Conservation (phyloP, 441 rosid species). For the Sinapis alba region DNA sequence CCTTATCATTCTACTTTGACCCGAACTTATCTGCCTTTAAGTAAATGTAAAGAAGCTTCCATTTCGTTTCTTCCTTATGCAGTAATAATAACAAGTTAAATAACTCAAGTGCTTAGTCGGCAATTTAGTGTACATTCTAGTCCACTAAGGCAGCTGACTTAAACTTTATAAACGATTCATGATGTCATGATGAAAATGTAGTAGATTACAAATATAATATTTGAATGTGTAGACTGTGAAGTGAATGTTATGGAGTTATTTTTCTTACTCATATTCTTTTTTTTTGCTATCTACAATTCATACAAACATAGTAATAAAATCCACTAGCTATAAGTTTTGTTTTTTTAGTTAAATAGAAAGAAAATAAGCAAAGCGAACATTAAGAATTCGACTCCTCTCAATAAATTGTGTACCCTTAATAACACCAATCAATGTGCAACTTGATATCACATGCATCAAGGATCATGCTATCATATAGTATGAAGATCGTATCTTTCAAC, state of each 20-base stretch:
- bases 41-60: conserved; percentile 32
- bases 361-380: conserved; percentile 26
- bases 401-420: conserved; percentile 35
- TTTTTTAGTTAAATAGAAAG: background rate
- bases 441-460: conserved; percentile 39
- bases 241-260: background rate
- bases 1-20: conserved; percentile 23
- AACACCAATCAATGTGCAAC: conserved; percentile 36
- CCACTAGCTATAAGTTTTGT: background rate
- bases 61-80: background rate
- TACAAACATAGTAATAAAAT: background rate
- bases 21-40: conserved; percentile 5
- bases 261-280: background rate
- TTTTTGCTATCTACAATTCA: background rate
- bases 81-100: background rate
- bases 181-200: background rate
- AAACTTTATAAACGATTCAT: background rate
- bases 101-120: background rate
- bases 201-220: background rate
- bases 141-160: background rate
- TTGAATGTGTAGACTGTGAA: background rate
- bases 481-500: conserved; percentile 34
- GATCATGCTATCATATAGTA: conserved; percentile 26
- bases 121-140: background rate
- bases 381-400: conserved; percentile 20